phyloP scores from a whole-genome alignment of 495 filamentous ascomycete species.

The Cercophora scortea region DNA sequence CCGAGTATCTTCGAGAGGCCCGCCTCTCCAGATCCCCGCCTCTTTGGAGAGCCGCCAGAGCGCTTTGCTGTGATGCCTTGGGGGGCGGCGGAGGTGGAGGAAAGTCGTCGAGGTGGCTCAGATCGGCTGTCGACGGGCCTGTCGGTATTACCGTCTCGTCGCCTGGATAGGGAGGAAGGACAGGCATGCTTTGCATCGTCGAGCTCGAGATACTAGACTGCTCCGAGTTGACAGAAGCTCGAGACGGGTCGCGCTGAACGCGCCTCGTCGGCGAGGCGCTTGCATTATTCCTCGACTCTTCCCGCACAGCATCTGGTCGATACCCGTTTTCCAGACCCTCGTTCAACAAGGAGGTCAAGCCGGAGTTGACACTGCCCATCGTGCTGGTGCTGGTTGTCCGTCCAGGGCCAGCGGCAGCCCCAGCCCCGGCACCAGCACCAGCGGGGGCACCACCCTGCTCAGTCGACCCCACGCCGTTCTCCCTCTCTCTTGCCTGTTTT shows the following conservation, averaged over 20 bases:
- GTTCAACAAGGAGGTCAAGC: slow-evolving; percentile 59
- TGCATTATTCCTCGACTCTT: slow-evolving; percentile 15
- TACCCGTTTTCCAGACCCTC: slow-evolving; percentile 45
- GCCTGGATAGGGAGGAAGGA: slow-evolving; percentile 55
- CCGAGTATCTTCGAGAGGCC: slow-evolving; percentile 86
- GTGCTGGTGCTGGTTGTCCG: slow-evolving; percentile 65
- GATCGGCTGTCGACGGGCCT: slow-evolving; percentile 27
- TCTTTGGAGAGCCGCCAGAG: slow-evolving; percentile 80
- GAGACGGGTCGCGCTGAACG: slow-evolving; percentile 37
- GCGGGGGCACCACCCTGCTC: slow-evolving; percentile 3
- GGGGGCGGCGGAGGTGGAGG: slow-evolving; percentile 68
- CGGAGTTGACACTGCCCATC: slow-evolving; percentile 48
- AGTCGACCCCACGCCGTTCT: slow-evolving; percentile 30
- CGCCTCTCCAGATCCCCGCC: slow-evolving; percentile 88
- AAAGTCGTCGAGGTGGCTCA: slow-evolving; percentile 44
- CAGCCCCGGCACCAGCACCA: slow-evolving; percentile 4
- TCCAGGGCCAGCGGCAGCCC: slow-evolving; percentile 15
- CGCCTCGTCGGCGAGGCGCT: slow-evolving; percentile 35
- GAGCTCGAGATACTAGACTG: slow-evolving; percentile 58
- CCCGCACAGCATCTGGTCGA: slow-evolving; percentile 19
- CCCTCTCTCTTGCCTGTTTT: slow-evolving; percentile 63
- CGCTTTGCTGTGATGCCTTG: slow-evolving; percentile 79
- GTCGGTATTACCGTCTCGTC: slow-evolving; percentile 41
- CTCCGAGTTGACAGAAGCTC: slow-evolving; percentile 37
- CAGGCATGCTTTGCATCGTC: slow-evolving; percentile 60